Evolutionary conservation across 345 rosid genomes (phyloP).

Genomic region (Camelina neglecta): DNA sequence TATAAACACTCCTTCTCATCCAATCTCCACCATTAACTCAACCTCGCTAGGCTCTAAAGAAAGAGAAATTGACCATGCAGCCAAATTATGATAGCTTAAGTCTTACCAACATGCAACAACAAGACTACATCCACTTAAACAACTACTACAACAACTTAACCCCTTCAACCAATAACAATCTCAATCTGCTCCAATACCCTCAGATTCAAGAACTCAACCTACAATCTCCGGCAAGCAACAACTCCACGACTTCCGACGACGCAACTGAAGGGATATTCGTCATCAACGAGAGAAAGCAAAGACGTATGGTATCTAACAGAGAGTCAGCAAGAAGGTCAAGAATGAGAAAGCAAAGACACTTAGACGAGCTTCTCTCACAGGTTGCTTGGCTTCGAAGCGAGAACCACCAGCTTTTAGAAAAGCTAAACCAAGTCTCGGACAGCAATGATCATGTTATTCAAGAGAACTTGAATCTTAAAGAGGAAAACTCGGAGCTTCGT

Average conservation of each 20-base stretch:
- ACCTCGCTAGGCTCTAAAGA: constrained; percentile 28
- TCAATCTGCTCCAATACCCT: constrained; percentile 45
- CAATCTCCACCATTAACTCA: constrained; percentile 40
- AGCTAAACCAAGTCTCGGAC: constrained; percentile 72
- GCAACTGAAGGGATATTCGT: constrained; percentile 71
- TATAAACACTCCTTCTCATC: constrained; percentile 44
- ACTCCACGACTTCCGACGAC: constrained; percentile 86
- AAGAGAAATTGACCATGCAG: constrained; percentile 36
- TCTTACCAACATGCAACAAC: constrained; percentile 44
- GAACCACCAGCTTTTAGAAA: constrained; percentile 77
- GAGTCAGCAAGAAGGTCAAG: constrained; percentile 95
- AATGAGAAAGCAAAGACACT: constrained; percentile 95
- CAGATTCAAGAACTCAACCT: constrained; percentile 47
- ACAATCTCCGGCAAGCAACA: constrained; percentile 63
- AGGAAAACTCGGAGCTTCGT: constrained; percentile 65
- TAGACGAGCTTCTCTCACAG: constrained; percentile 93
- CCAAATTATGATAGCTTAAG: constrained; percentile 56
- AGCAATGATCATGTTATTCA: constrained; percentile 57
- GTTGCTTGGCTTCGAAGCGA: constrained; percentile 86
- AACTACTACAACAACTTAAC: constrained; percentile 47
- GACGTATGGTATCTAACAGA: constrained; percentile 95
- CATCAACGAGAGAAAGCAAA: constrained; percentile 82
- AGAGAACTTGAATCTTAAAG: constrained; percentile 80
- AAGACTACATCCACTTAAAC: constrained; percentile 50
- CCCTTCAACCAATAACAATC: constrained; percentile 44